Evolutionary conservation across 352 stramenopile species (phyloP), one percentile per base, ranked within the genome.

Genomic region (Globisporangium emineosum): DNA sequence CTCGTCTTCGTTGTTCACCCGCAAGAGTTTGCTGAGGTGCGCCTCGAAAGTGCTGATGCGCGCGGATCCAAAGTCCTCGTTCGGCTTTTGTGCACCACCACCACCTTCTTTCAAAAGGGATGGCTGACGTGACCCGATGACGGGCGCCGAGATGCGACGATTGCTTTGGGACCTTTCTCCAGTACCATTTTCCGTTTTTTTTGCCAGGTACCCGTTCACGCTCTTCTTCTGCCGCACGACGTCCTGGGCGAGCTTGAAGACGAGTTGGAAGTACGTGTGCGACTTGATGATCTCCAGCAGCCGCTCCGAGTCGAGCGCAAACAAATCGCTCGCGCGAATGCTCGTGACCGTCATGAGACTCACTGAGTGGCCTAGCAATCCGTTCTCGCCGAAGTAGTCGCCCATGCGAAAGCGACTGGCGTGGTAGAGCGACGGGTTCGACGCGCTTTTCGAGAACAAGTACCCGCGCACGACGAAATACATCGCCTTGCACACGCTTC

Each of bases 391-490:
- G 52, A 90, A 88, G 57, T 81, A 87, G 50, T 88, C 76, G 7
- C 81, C 79, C 33, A 70, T 70, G 40, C 71, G 70, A 62, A 75
- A 89, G 27, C 74, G 69, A 8, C 59, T 67, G 2, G 69, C 74
- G n/a, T 82, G 71, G 43, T 89, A 86, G n/a, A 83, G 64, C 8
- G 42, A 49, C 19, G 79, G 53, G 51, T 86, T 84, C 15, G 79
- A 83, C 40, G 71, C 23, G 57, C 72, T 86, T 52, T 81, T 79
- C 10, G 76, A 76, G 54, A 82, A 68, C 17, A 90, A 50, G 17
- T 88, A 81, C 4, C 82, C 80, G 2, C 71, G 71, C 15, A 89
- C 82, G 30, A 90, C 77, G 45, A 91, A 91, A 57, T 89, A 88
- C 70, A 91, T 86, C 15, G 79, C 75, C 5, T 71, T 77, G 58